These are phyloP conservation scores for Eimeria tenella DNA, from an alignment of 169 alveolate genomes.

Conservation along the genomic window DNA sequence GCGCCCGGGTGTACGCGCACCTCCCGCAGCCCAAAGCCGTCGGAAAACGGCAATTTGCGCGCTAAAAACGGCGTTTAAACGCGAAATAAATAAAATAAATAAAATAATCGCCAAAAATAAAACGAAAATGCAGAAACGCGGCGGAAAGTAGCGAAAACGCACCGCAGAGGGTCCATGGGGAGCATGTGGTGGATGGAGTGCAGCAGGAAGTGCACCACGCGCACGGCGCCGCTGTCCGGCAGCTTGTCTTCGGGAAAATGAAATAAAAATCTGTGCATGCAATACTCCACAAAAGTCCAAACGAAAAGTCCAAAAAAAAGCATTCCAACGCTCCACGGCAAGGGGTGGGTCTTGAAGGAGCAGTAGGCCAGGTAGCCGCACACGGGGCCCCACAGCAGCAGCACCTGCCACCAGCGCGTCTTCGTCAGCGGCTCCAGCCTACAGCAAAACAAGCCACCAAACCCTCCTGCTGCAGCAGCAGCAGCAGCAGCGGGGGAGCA, in stretches of 20 bases:
- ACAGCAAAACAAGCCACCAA: too few species aligned
- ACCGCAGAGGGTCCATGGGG: constrained; percentile 87
- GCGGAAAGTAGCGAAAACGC: too few species aligned
- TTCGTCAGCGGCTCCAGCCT: constrained; percentile 80
- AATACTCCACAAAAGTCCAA: constrained; percentile 86
- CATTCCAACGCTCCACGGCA: neutral
- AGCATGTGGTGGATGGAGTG: constrained; percentile 90
- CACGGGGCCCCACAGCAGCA: constrained; percentile 79
- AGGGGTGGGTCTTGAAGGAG: neutral
- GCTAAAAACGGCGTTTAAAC: too few species aligned
- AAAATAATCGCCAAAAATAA: neutral
- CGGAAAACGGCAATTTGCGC: too few species aligned
- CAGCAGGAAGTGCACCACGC: constrained; percentile 81
- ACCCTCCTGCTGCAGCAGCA: too few species aligned
- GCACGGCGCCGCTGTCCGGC: constrained; percentile 75
- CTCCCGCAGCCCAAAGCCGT: too few species aligned
- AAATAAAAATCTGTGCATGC: constrained; percentile 85
- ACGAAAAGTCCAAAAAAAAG: constrained; percentile 67
- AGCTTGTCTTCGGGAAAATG: constrained; percentile 83
- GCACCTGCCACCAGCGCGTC: constrained; percentile 81
- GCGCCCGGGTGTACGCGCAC: too few species aligned
- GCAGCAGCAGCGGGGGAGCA: too few species aligned
- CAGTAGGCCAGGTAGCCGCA: neutral
- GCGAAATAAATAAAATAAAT: neutral
- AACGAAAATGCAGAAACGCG: neutral